A percentile compares a stretch with the other conserved stretches of the same genome.
Evolutionary conservation across 2,329 filamentous ascomycete genomes (phyloP).

Genomic region (Penicillium sclerotiorum): DNA sequence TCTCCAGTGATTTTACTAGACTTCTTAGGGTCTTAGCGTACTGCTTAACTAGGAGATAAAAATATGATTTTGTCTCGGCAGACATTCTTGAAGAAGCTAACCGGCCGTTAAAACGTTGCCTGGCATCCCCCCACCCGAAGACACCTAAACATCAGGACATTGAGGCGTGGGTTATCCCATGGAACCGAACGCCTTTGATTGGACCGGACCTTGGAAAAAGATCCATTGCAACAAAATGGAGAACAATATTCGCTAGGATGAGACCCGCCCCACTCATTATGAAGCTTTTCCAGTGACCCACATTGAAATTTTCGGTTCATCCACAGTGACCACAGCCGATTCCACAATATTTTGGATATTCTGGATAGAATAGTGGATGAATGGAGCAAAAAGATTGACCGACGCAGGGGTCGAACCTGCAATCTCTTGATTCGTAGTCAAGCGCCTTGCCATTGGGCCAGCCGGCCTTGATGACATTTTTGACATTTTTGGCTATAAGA

Average conservation of each 20-base stretch:
- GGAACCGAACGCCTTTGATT: no score
- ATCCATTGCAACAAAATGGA: no score
- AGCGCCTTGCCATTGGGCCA: conserved; percentile 56
- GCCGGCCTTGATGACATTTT: conserved; percentile 23
- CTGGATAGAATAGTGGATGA: background rate
- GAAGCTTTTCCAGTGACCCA: background rate
- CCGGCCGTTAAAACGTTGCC: no score
- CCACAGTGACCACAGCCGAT: background rate
- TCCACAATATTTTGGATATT: conserved; percentile 1
- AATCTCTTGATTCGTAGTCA: conserved; percentile 58
- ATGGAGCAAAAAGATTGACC: conserved; percentile 33
- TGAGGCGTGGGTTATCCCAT: no score
- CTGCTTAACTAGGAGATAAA: no score
- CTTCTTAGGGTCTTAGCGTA: no score
- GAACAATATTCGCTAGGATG: no score
- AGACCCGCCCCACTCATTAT: no score
- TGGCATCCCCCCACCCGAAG: no score
- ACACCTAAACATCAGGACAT: no score
- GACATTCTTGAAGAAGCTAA: background rate
- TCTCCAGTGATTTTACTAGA: no score
- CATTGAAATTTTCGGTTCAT: background rate
- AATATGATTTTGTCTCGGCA: background rate
- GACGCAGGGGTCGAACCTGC: conserved; percentile 51
- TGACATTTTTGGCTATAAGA: background rate
- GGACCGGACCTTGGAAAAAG: no score